Evolutionary conservation across 805 yeast species (phyloP).

Genomic region (Wickerhamomyces tratensis): DNA sequence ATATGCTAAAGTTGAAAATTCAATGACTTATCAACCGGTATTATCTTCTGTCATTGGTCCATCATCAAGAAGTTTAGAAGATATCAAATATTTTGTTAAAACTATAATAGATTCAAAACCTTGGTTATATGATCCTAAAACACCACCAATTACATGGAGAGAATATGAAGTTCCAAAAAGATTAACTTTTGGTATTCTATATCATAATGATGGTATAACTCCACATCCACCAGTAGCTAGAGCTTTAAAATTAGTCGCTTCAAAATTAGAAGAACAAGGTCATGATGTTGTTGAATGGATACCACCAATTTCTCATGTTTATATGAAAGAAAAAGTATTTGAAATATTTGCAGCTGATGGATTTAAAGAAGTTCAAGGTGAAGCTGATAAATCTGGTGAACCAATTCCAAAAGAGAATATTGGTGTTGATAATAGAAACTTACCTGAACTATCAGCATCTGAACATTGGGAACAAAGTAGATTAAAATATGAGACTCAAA

Average conservation of each 20-base stretch:
- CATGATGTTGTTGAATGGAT: constrained; percentile 33
- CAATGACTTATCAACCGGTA: constrained; percentile 22
- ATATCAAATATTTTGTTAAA: constrained; percentile 21
- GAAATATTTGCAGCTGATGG: constrained; percentile 26
- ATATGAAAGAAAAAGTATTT: constrained; percentile 17
- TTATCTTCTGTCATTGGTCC: constrained; percentile 28
- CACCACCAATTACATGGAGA: constrained; percentile 43
- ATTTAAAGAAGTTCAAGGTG: constrained; percentile 20
- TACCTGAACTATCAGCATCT: constrained; percentile 6
- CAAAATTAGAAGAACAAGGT: constrained; percentile 23
- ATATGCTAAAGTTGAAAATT: constrained; percentile 8
- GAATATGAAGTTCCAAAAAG: constrained; percentile 17
- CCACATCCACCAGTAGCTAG: constrained; percentile 50
- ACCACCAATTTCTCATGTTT: constrained; percentile 21
- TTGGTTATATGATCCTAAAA: constrained; percentile 39
- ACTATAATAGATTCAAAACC: constrained; percentile 33
- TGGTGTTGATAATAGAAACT: constrained; percentile 8
- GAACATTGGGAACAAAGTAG: constrained; percentile 33
- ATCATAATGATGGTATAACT: constrained; percentile 32
- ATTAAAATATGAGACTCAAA: constrained; percentile 25
- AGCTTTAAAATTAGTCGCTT: constrained; percentile 25
- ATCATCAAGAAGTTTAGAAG: constrained; percentile 20
- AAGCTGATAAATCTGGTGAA: constrained; percentile 22
- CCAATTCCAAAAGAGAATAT: constrained; percentile 22
- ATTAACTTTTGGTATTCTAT: constrained; percentile 35